Evolutionary conservation across 345 rosid species (phyloP), one percentile per base, ranked within the genome.

Genomic region (Dipteronia sinensis): DNA sequence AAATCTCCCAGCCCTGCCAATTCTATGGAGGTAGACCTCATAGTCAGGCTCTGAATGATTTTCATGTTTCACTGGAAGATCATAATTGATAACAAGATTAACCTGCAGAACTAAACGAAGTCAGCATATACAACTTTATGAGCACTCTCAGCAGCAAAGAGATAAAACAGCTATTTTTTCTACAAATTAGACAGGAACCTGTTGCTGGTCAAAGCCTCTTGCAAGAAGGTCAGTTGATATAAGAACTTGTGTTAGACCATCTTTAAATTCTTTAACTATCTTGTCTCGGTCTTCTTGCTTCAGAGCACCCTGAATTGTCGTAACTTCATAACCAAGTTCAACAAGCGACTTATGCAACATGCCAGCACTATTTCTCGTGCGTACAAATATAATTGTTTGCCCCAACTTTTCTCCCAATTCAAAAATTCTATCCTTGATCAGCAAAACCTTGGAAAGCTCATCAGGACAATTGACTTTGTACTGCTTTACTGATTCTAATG

Each of bases 1-100:
- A 85, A 96, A 96, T 15, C 98, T 93, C 59, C 99, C 99, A 49
- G 98, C 98, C 76, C 99, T 88, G 65, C 99, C 99, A 74, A 96
- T 92, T 80, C 99, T 91, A 81, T 94, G 99, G 85, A 96, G 87
- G 85, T 96, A 94, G 34, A 89, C 95, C 85, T 96, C 99, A 79
- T 70, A 96, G 79, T 96, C 87, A 71, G 99, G 97, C 81, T 92
- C 97, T 20, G 70, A 69, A 2, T 75, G 85, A 19, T 42, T 83
- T 38, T 77, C 86, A 71, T 83, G 68, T 82, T 92, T 96, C 71
- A 88, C 82, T 1, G 99, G 99, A 53, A 94, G 89, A 75, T 94
- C 92, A 78, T 83, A 96, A 70, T 92, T 96, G 16, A 96, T 86
- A 3, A 96, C 97, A 89, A 94, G 68, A 90, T 96, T 96, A 77